Percentiles rank a stretch among this genome's conserved stretches.
These are phyloP conservation scores for Rutstroemia sp. DNA, from an alignment of 2,329 filamentous ascomycete species.

Conservation along the genomic window DNA sequence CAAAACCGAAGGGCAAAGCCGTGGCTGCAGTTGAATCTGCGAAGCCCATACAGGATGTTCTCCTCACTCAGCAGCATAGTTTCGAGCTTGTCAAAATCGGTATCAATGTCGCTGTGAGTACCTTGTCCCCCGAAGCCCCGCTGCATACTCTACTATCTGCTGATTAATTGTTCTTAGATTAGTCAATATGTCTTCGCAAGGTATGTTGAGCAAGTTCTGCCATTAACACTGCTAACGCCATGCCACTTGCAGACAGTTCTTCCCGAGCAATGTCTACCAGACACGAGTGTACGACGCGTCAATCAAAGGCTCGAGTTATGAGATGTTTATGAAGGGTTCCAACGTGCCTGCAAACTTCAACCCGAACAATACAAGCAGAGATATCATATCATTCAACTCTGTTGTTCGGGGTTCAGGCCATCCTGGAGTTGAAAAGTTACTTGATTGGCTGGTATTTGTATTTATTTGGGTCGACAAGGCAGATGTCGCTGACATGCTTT, in stretches of 20 bases:
- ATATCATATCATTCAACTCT: not conserved
- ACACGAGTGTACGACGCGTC: constrained; percentile 1
- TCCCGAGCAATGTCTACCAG: constrained; percentile 1
- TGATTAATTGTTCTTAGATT: constrained; percentile 7
- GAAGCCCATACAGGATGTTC: not conserved
- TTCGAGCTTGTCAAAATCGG: constrained; percentile 13
- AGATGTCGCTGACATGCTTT: constrained; percentile 2
- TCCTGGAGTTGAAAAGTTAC: constrained; percentile 19
- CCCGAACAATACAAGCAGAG: not conserved
- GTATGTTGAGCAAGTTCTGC: not conserved
- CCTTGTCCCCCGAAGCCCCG: not conserved
- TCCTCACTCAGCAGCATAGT: constrained; percentile 12
- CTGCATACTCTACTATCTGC: not conserved
- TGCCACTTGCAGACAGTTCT: not conserved
- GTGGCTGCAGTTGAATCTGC: not conserved
- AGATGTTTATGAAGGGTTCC: constrained; percentile 1
- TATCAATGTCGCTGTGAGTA: constrained; percentile 14
- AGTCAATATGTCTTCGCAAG: constrained; percentile 11
- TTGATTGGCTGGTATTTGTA: constrained; percentile 20
- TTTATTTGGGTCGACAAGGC: not conserved
- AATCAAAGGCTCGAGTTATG: not conserved
- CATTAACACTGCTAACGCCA: not conserved
- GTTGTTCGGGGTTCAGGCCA: constrained; percentile 7
- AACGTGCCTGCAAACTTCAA: not conserved
- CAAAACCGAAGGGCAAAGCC: not conserved